phyloP scores from a whole-genome alignment of 768 basidiomycete species.

The Naematelia encephala region DNA sequence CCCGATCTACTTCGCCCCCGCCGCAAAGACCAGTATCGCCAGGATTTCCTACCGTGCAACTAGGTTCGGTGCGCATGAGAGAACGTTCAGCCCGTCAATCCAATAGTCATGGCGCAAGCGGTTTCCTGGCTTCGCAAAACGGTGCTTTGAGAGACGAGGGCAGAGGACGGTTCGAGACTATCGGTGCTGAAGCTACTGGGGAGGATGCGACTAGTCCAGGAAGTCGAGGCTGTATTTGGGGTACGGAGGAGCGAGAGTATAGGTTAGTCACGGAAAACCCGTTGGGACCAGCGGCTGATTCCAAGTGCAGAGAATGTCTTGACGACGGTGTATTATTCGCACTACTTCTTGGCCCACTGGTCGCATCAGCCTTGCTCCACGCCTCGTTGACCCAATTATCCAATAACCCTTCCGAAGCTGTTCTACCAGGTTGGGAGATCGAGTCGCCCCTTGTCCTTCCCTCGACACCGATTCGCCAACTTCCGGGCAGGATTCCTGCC shows the following conservation, averaged over 20 bases:
- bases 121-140: not conserved
- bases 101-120: conserved; percentile 3
- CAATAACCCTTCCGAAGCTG: conserved; percentile 42
- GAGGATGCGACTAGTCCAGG: conserved; percentile 19
- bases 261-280: conserved; percentile 22
- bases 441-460: conserved; percentile 65
- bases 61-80: conserved; percentile 5
- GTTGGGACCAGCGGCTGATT: not conserved
- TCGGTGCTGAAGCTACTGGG: conserved; percentile 11
- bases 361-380: conserved; percentile 65
- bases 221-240: conserved; percentile 47
- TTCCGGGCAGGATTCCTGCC: conserved; percentile 47
- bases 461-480: conserved; percentile 53
- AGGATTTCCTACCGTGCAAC: conserved; percentile 1
- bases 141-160: not conserved
- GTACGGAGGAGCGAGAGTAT: conserved; percentile 49
- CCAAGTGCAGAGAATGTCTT: conserved; percentile 61
- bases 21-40: conserved; percentile 17
- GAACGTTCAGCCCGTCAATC: conserved; percentile 11
- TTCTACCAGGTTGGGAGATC: conserved; percentile 71
- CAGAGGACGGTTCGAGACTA: not conserved
- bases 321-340: conserved; percentile 86
- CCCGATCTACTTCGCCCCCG: conserved; percentile 1
- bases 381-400: conserved; percentile 54
- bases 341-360: conserved; percentile 75